Evolutionary conservation across 305 asterid genomes (phyloP).

Genomic region (Withania somnifera): DNA sequence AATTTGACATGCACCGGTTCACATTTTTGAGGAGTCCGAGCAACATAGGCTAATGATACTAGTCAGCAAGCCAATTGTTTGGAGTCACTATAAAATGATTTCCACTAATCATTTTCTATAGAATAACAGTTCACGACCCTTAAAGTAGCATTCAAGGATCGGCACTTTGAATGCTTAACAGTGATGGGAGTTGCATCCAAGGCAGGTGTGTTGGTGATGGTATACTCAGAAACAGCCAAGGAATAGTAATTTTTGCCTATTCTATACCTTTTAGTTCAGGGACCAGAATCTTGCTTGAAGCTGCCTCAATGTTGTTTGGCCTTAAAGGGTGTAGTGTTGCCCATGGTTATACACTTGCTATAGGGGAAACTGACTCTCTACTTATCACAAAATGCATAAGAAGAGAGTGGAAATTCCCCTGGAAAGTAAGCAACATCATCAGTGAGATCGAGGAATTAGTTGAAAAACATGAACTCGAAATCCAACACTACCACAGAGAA

Average conservation of each 20-base stretch:
- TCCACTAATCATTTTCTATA: neutral
- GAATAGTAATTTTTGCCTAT: too few species aligned
- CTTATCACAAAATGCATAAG: neutral
- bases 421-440: neutral
- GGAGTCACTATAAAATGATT: neutral
- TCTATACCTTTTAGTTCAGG: neutral
- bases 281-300: neutral
- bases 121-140: neutral
- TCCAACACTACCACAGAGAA: neutral
- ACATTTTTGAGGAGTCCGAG: too few species aligned
- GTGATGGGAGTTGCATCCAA: neutral
- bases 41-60: neutral
- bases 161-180: too few species aligned
- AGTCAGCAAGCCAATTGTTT: neutral
- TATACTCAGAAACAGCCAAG: neutral
- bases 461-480: too few species aligned
- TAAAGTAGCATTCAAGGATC: neutral
- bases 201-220: neutral
- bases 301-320: neutral
- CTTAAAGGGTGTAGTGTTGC: neutral
- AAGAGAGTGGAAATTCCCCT: neutral
- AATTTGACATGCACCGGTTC: too few species aligned
- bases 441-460: neutral
- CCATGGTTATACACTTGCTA: neutral
- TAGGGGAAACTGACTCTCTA: neutral